Conservation (phyloP, 805 yeast genomes). For the Wickerhamomyces rabaulensis region DNA sequence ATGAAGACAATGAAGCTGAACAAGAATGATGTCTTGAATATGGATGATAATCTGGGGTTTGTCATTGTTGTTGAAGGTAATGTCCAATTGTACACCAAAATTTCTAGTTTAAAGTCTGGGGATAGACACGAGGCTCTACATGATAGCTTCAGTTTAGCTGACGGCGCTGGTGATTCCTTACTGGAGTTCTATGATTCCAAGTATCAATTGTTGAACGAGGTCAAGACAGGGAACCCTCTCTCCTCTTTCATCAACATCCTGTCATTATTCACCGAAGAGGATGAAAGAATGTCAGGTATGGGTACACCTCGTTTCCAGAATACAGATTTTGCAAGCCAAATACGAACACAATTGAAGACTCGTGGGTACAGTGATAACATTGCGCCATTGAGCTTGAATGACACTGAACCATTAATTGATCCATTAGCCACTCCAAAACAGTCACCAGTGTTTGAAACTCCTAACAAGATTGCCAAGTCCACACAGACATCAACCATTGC, state of each 20-base stretch:
- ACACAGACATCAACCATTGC: constrained; percentile 77
- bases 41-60: constrained; percentile 78
- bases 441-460: constrained; percentile 1
- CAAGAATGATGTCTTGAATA: constrained; percentile 66
- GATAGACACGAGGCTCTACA: constrained; percentile 20
- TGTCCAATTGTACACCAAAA: constrained; percentile 67
- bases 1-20: constrained; percentile 85
- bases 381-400: constrained; percentile 16
- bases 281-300: constrained; percentile 7
- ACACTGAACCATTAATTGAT: neutral
- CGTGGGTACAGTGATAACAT: constrained; percentile 9
- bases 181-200: constrained; percentile 49
- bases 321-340: neutral
- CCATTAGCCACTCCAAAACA: neutral
- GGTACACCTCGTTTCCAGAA: constrained; percentile 4
- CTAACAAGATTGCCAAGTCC: constrained; percentile 65
- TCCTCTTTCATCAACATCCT: constrained; percentile 79
- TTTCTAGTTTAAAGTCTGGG: constrained; percentile 14
- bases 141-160: constrained; percentile 18
- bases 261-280: constrained; percentile 58
- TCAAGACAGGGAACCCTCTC: constrained; percentile 78
- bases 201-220: constrained; percentile 73
- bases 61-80: constrained; percentile 91
- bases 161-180: constrained; percentile 9
- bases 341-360: neutral